Evolutionary conservation across 345 rosid genomes (phyloP), one percentile per base, ranked within the genome.

Genomic region (Dimocarpus longan): DNA sequence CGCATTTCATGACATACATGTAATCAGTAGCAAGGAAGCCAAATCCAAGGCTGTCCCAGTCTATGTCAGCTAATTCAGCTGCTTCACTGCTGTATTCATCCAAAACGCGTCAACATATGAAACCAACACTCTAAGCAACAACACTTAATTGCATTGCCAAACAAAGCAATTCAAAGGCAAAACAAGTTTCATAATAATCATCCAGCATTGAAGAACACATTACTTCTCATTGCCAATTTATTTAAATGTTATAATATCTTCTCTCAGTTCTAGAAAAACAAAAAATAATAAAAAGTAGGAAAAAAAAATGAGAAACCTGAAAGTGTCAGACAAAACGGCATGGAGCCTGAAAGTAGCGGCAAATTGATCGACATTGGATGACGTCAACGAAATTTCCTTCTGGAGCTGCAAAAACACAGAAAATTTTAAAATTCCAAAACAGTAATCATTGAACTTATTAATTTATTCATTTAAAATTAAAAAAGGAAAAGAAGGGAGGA

Each of bases 11-110:
- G 44, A 82, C 57, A 46, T 92, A 93, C 98, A 93, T 95, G 76
- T 91, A 95, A 89, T 93, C 98, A 62, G 99, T 93, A 21, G 91
- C 83, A 52, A 86, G 78, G 21, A 89, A 84, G 21, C 89, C 89
- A 78, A 95, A 93, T 66, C 97, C 97, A 8, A 95, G 93, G 85
- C 81, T 90, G 78, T 92, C 97, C 98, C 98, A 95, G 42, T 95
- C 97, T 78, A 93, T 77, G 76, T 90, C 91, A 15, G 92, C 94
- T 77, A 90, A 71, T 72, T 89, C 91, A 40, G 80, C 4, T 37
- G 78, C 76, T 71, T 79, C 89, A 74, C 46, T 85, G 71, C 95
- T 82, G 84, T 70, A 56, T 67, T 64, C 52, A 68, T 62, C 22
- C 79, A 21, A 79, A 5, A 80, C 54, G 54, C 22, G 66, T 26